Evolutionary conservation across 176 grass and related monocot genomes (phyloP).

Genomic region (Musa itinerans): DNA sequence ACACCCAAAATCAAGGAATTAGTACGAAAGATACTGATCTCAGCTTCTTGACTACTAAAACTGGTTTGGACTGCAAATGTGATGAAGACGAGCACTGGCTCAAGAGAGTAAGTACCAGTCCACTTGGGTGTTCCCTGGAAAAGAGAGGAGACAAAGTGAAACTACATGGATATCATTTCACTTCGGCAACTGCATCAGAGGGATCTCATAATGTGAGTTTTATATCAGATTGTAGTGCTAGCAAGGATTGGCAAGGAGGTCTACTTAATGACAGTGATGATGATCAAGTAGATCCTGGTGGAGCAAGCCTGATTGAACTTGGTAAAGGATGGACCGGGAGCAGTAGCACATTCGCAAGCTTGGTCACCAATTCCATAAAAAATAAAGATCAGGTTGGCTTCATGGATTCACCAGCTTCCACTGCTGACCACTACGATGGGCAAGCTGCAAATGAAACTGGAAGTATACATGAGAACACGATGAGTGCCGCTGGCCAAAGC

Average conservation of each 20-base stretch:
- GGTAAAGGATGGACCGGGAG: conserved; percentile 3
- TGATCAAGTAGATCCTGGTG: conserved; percentile 10
- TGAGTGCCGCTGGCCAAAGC: conserved; percentile 18
- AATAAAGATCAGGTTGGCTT: conserved; percentile 7
- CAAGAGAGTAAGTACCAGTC: neutral
- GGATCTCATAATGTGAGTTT: neutral
- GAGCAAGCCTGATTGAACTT: conserved; percentile 4
- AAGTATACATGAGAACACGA: neutral
- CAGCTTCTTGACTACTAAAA: conserved; percentile 21
- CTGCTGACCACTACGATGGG: neutral
- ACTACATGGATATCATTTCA: neutral
- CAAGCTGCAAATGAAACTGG: conserved; percentile 18
- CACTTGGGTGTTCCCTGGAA: neutral
- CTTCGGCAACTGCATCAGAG: neutral
- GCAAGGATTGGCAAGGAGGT: neutral
- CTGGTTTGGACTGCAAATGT: too few relatives aligned
- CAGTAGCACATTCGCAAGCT: conserved; percentile 14
- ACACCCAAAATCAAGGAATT: conserved; percentile 7
- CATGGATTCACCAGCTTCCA: conserved; percentile 20
- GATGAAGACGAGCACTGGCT: neutral
- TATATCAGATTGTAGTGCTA: neutral
- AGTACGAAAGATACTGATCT: conserved; percentile 4
- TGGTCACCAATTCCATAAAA: conserved; percentile 22
- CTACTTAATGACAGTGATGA: neutral
- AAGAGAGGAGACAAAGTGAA: neutral